Base-by-base conservation (phyloP, 2,329 filamentous ascomycete species). In the Colletotrichum melonis region DNA sequence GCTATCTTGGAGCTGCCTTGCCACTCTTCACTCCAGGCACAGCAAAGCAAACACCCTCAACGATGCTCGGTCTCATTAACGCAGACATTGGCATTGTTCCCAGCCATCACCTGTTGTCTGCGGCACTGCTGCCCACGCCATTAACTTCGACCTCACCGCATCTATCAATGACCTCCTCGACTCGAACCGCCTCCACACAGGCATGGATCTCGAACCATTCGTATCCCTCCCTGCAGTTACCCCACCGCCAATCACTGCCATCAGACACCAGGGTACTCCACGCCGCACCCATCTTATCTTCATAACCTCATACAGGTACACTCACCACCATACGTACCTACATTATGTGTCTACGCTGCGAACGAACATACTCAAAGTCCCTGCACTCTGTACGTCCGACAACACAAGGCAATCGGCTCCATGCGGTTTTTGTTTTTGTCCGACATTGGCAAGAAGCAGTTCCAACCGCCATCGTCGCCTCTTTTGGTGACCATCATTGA, bases 101-200 rank as follows among this genome's bases (percentile, higher is more conserved):
- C 56, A n/a, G n/a, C 30, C 65, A 54, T 54, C 65, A 55, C 30
- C 52, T 54, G 26, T 65, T 54, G 32, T 52, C 67, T 52, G 28
- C 57, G 67, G 32, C 57, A 32, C 57, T 22, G 30, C 12, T 30
- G 28, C 49, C 57, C 60, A 22, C 28, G 35, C 24, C 54, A 42
- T 30, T 9, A 58, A 46, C 22, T 22, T 62, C 19, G 19, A 35
- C 62, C 54, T 30, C 35, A 62, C 59, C 35, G 14, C 59, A 38
- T 28, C 54, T 14, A 38, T 24, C 32, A 35, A 26, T 38, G 32
- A 54, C 55, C 54, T 55, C 38, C 22, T 46, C 67, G 63, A 66
- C 62, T 70, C 67, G 54, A 63, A 42, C 62, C 7, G 32, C 46
- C 62, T 66, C 67, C 67, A 70, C 42, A 14, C 8, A n/a, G 22